Conservation (phyloP, 768 basidiomycete species). For the Rhodotorula toruloides region DNA sequence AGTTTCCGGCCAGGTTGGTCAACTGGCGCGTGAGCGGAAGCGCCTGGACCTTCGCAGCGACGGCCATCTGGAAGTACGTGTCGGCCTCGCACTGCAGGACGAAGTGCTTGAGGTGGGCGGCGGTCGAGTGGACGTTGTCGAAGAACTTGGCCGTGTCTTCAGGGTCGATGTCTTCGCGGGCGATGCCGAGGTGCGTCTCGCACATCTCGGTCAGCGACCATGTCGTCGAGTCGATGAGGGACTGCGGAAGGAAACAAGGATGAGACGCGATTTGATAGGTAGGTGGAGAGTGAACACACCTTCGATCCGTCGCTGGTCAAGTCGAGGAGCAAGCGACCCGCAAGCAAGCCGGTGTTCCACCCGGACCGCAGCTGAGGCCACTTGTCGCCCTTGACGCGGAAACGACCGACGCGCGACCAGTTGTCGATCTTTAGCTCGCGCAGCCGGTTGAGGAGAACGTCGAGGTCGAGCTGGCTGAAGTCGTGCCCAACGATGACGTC, state of each 20-base stretch:
- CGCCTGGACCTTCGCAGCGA: slow-evolving; percentile 87
- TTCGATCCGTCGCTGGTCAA: slow-evolving; percentile 91
- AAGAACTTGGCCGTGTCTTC: slow-evolving; percentile 90
- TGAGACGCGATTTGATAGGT: too few species aligned
- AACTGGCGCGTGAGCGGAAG: slow-evolving; percentile 85
- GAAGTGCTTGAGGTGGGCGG: slow-evolving; percentile 76
- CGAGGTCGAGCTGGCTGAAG: slow-evolving; percentile 87
- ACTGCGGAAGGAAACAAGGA: too few species aligned
- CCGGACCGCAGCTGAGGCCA: slow-evolving; percentile 79
- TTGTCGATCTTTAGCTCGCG: slow-evolving; percentile 82
- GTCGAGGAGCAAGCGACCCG: slow-evolving; percentile 83
- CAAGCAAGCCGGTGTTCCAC: slow-evolving; percentile 72
- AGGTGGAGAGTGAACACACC: slow-evolving; percentile 57
- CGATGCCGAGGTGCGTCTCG: slow-evolving; percentile 73
- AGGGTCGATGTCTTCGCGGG: slow-evolving; percentile 88
- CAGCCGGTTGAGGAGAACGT: slow-evolving; percentile 86
- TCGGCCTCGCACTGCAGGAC: slow-evolving; percentile 91
- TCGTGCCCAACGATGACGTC: slow-evolving; percentile 94
- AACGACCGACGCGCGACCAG: slow-evolving; percentile 88
- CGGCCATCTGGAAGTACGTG: slow-evolving; percentile 95
- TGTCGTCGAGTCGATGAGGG: slow-evolving; percentile 94
- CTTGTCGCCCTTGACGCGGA: slow-evolving; percentile 61
- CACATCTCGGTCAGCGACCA: slow-evolving; percentile 99
- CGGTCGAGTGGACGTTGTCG: slow-evolving; percentile 70
- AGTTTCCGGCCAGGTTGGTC: slow-evolving; percentile 92